These are phyloP conservation scores for Aspergillus sp. DNA, from an alignment of 2,329 filamentous ascomycete species.

Conservation along the genomic window DNA sequence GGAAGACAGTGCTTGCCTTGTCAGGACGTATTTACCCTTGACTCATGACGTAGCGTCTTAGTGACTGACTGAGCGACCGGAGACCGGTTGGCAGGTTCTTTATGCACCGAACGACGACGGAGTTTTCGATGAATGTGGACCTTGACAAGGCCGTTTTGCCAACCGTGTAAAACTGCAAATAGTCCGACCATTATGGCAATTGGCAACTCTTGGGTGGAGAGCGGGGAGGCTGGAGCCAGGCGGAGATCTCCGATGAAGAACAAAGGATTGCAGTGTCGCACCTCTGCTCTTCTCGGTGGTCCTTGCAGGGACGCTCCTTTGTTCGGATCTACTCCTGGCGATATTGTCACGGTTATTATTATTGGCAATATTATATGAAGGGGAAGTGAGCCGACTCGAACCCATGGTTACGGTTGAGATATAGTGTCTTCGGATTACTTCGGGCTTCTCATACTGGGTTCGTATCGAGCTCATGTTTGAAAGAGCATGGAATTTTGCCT, in stretches of 20 bases:
- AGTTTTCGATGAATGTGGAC: neutral
- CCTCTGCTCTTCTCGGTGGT: neutral
- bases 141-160: constrained; percentile 3
- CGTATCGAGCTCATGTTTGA: neutral
- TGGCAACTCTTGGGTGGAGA: constrained; percentile 7
- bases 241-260: constrained; percentile 23
- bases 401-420: constrained; percentile 3
- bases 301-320: neutral
- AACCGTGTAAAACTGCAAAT: neutral
- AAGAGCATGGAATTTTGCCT: neutral
- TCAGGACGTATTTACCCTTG: neutral
- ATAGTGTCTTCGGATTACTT: neutral
- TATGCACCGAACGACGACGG: neutral
- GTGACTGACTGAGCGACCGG: neutral
- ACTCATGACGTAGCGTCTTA: neutral
- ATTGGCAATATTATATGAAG: neutral
- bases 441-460: neutral
- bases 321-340: neutral
- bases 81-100: constrained; percentile 1
- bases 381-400: neutral
- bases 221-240: constrained; percentile 9
- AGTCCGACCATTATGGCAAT: constrained; percentile 3
- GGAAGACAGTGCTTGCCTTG: neutral
- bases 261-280: constrained; percentile 6
- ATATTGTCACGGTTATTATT: no score